phyloP scores from a whole-genome alignment of 371 early-diverging fungal genomes.

The Lichtheimia hyalospora region DNA sequence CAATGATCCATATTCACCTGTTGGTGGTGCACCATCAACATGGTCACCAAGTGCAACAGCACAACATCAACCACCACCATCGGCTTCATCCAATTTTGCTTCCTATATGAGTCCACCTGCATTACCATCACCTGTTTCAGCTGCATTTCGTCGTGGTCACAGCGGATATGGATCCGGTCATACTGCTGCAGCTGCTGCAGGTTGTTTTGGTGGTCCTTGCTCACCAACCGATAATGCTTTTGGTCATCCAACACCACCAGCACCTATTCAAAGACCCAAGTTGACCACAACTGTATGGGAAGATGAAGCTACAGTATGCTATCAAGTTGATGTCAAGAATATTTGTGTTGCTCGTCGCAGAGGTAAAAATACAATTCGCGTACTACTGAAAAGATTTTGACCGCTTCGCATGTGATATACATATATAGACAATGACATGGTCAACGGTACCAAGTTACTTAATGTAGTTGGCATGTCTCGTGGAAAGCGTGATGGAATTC shows the following conservation, averaged over 20 bases:
- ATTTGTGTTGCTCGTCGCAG: constrained; percentile 80
- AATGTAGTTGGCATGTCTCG: constrained; percentile 89
- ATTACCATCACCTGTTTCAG: constrained; percentile 9
- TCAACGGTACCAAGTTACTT: constrained; percentile 84
- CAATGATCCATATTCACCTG: constrained; percentile 3
- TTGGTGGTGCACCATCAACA: not conserved
- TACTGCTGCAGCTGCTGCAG: constrained; percentile 7
- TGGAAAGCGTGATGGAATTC: constrained; percentile 85
- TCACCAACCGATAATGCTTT: constrained; percentile 3
- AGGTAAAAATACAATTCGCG: constrained; percentile 38
- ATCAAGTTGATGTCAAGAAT: constrained; percentile 78
- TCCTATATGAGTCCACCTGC: constrained; percentile 8
- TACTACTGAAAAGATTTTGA: not conserved
- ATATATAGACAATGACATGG: constrained; percentile 72
- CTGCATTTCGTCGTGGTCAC: constrained; percentile 8
- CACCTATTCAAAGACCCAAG: constrained; percentile 54
- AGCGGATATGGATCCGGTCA: constrained; percentile 19
- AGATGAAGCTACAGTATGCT: constrained; percentile 78
- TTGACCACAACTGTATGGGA: constrained; percentile 84
- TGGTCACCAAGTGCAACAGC: constrained; percentile 8
- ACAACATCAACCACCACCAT: too few species aligned
- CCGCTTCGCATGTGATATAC: too few species aligned
- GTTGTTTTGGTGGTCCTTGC: constrained; percentile 6
- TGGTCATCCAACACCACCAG: not conserved
- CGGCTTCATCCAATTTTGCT: constrained; percentile 7